Evolutionary conservation across 495 filamentous ascomycete genomes (phyloP), one percentile per base, ranked within the genome.

Genomic region (Penicillium crystallinum): DNA sequence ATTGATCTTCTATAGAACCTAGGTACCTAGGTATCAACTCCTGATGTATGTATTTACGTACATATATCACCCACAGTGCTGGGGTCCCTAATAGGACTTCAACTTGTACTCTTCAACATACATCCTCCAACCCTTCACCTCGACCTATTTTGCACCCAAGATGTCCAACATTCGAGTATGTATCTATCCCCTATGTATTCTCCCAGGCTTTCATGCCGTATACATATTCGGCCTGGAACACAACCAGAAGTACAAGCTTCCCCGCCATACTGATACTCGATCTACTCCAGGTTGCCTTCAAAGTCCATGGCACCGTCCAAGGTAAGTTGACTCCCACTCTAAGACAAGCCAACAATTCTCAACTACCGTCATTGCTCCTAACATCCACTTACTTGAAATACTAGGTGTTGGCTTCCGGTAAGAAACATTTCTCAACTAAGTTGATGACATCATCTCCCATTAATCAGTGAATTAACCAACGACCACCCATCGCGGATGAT

Each of bases 391-490:
- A 65, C 45, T 15, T 30, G 3, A 10, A 18, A 9, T 1, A 35
- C 42, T 40, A 89, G 85, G 87, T 46, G 87, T 90, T 54, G 85
- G 81, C 54, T 90, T 86, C 66, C 84, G 86, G 79, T 87, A 81
- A 40, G 56, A 49, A 43, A 40, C 15, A 14, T 43, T 43, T 25
- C 39, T 33, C 6, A 27, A 27, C 37, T 15, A 17, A 14, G 7
- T 8, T 45, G 47, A 63, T 64, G 60, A 64, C 55, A 58, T 65
- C 52, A 57, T 54, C 18, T 38, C 19, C 22, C 15, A 35, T n/a
- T n/a, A n/a, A n/a, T 39, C 31, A 36, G 34, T 36, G 34, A 15
- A 27, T 43, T 35, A 37, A 35, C 42, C 8, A 37, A 1, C 22
- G 21, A 39, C 46, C 43, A 21, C 48, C 35, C 29, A 49, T 43